Base-by-base conservation (phyloP, 129 eudicot genomes). In the Tagetes erecta region DNA sequence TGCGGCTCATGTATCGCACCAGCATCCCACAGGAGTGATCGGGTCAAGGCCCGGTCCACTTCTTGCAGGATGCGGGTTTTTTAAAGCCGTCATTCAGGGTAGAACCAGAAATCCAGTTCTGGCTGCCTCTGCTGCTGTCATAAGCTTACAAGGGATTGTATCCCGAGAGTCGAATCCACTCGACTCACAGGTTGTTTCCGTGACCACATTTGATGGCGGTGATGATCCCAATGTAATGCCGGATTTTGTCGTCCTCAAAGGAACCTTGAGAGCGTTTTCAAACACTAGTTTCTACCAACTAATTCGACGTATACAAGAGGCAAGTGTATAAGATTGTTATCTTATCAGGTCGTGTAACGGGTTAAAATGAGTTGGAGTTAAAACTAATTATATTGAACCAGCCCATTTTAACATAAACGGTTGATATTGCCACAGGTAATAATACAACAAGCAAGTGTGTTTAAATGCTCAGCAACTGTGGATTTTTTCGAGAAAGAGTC, bases 121-220 rank as follows among this genome's bases (percentile, higher is more conserved):
- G 57, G 98, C 98, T 30, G 97, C 98, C 68, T 86, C 98, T 3
- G 96, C 97, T 20, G 83, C 89, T 14, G 92, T 93, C 38, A 90
- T 93, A 64, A 93, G 98, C 72, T 76, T 93, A 66, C 98, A 93
- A 73, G 92, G 96, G 47, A 90, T 93, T 37, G 96, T 93, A 45
- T 90, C 98, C 6, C 92, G 97, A 2, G 98, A 93, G 83, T 80
- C 96, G 2, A 83, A 93, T 78, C 98, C 98, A 6, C 75, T 93
- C 68, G 98, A 93, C 68, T 90, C 98, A 5, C 97, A 88, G 85
- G 98, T 92, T 76, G 92, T 93, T 38, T 93, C 98, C 0, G 98
- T 93, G 27, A 91, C 98, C 50, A 70, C 85, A 10, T 77, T 93
- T 62, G 71, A 68, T 37, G 86, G 82, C 0, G 89, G 87, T 36